A percentile compares a stretch with the other conserved stretches of the same genome.
These are phyloP conservation scores for Cicer chorassanicum DNA, from an alignment of 306 rosid genomes.

Conservation along the genomic window DNA sequence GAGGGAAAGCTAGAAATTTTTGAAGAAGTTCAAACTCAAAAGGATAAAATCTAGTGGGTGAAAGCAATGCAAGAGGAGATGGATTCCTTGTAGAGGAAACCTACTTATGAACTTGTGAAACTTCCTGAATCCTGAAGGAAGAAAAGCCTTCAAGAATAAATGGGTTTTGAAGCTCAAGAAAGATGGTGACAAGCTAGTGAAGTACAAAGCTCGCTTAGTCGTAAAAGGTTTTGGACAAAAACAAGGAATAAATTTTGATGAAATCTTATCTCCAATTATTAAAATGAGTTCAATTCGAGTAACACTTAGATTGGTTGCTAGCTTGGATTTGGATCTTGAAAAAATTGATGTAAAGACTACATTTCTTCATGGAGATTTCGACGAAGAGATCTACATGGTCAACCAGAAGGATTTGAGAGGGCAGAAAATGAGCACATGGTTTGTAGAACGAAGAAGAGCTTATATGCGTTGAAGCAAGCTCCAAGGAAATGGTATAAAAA, in stretches of 20 bases:
- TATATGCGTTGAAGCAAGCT: background rate
- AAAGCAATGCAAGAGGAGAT: too few species aligned
- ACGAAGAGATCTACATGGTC: background rate
- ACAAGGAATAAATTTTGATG: background rate
- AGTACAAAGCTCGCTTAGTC: background rate
- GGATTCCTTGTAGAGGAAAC: too few species aligned
- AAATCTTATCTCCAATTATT: constrained; percentile 1
- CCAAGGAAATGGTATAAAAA: background rate
- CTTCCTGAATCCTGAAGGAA: background rate
- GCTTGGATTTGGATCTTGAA: background rate
- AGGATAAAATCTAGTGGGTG: too few species aligned
- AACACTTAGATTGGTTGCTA: background rate
- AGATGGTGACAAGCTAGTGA: background rate
- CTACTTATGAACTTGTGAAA: too few species aligned
- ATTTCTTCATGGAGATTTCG: background rate
- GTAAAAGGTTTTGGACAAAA: background rate
- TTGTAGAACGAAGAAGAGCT: background rate
- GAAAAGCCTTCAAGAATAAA: background rate
- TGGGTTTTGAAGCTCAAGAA: background rate
- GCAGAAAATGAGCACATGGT: background rate
- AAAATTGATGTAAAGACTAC: background rate
- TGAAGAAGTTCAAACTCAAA: too few species aligned
- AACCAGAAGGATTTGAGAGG: background rate
- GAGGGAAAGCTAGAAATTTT: too few species aligned
- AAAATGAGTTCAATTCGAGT: background rate